Conservation (phyloP, 176 grass and related monocot genomes). For the Puya raimondii region DNA sequence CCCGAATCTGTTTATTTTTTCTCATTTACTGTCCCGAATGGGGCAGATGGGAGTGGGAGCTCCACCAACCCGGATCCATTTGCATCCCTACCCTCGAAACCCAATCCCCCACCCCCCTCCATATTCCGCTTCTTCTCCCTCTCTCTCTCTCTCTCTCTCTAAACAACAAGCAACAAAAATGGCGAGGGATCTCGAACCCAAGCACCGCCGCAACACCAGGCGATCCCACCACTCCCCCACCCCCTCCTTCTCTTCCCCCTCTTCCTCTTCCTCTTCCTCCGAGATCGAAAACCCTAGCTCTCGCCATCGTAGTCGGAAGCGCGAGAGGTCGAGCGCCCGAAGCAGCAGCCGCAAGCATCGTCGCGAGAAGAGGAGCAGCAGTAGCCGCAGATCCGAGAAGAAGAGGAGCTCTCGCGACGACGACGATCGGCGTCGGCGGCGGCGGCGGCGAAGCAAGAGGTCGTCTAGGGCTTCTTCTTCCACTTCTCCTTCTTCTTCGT, state of each 20-base stretch:
- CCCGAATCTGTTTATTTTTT: no score
- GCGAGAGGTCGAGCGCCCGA: conserved; percentile 15
- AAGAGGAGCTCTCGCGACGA: conserved; percentile 27
- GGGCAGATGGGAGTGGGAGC: no score
- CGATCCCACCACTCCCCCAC: conserved; percentile 20
- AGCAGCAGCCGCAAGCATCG: conserved; percentile 27
- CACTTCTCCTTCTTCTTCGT: conserved; percentile 20
- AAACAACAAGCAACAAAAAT: background rate
- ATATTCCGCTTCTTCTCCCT: background rate
- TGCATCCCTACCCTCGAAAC: no score
- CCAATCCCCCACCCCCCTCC: background rate
- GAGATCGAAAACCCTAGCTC: conserved; percentile 37
- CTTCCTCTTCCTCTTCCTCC: conserved; percentile 16
- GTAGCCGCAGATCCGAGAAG: conserved; percentile 20
- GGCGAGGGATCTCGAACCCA: conserved; percentile 21
- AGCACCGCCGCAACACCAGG: conserved; percentile 38
- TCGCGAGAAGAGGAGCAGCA: conserved; percentile 21
- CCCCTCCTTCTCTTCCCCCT: conserved; percentile 19
- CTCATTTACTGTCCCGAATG: no score
- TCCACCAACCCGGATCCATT: no score
- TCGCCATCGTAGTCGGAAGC: conserved; percentile 30
- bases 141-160: background rate
- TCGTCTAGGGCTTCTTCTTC: conserved; percentile 8
- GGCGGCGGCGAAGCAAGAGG: conserved; percentile 19
- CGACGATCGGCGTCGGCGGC: conserved; percentile 3